phyloP scores from a whole-genome alignment of 208 protist species.

The Angomonas ambiguus region DNA sequence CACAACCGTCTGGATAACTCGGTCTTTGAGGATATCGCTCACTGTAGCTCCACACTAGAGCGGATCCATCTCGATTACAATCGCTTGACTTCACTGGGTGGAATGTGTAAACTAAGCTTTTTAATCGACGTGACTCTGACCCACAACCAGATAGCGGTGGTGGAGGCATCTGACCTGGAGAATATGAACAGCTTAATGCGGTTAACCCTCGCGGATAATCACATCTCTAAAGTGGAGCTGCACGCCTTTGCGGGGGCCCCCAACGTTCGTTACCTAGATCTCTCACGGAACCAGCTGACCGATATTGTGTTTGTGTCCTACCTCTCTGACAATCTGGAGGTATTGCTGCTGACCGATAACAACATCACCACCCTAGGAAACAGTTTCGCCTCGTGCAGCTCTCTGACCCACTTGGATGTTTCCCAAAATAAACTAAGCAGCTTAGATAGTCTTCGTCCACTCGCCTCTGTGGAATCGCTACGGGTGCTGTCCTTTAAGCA shows the following conservation, averaged over 20 bases:
- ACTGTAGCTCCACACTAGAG: slow-evolving; percentile 42
- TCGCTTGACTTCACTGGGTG: slow-evolving; percentile 38
- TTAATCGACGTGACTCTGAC: slow-evolving; percentile 46
- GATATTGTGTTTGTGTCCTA: slow-evolving; percentile 42
- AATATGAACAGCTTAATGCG: slow-evolving; percentile 33
- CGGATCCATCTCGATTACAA: slow-evolving; percentile 59
- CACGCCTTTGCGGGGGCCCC: slow-evolving; percentile 40
- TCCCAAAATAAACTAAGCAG: slow-evolving; percentile 34
- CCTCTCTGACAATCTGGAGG: slow-evolving; percentile 45
- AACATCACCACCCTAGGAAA: slow-evolving; percentile 25
- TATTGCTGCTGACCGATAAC: slow-evolving; percentile 54
- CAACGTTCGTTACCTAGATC: slow-evolving; percentile 43
- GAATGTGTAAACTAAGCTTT: slow-evolving; percentile 49
- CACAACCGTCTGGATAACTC: slow-evolving; percentile 49
- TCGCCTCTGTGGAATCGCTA: slow-evolving; percentile 20
- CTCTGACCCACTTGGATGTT: slow-evolving; percentile 35
- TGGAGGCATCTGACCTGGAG: slow-evolving; percentile 25
- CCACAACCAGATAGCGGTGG: slow-evolving; percentile 42
- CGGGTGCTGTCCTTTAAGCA: slow-evolving; percentile 25
- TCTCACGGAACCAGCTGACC: slow-evolving; percentile 51
- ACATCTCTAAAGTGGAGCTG: slow-evolving; percentile 31
- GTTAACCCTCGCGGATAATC: slow-evolving; percentile 40
- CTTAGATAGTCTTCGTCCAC: slow-evolving; percentile 27
- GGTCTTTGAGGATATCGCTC: slow-evolving; percentile 43
- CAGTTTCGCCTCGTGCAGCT: slow-evolving; percentile 26